Percentiles rank a stretch among this genome's conserved stretches.
phyloP scores from a whole-genome alignment of 2,329 filamentous ascomycete genomes.

The Samsoniella hepiali region DNA sequence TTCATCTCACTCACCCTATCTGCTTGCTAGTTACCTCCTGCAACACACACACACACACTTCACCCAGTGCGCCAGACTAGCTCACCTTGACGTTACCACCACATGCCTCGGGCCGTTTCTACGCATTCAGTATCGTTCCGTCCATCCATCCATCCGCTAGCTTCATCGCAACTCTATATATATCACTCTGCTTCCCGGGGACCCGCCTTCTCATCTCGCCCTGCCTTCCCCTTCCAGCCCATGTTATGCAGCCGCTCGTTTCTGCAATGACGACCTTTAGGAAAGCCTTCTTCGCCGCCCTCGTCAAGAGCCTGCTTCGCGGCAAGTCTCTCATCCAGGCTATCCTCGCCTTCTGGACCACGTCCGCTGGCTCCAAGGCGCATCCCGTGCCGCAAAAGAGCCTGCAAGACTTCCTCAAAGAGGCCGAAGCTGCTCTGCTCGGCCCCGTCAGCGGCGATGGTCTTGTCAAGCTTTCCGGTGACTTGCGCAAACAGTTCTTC shows the following conservation, averaged over 20 bases:
- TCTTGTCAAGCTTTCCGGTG: constrained; percentile 45
- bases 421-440: constrained; percentile 52
- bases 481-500: constrained; percentile 53
- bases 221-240: constrained; percentile 15
- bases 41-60: background rate
- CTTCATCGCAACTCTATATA: constrained; percentile 23
- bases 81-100: constrained; percentile 20
- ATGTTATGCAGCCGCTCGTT: constrained; percentile 50
- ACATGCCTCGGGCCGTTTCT: constrained; percentile 19
- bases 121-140: constrained; percentile 21
- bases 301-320: constrained; percentile 55
- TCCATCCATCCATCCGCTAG: constrained; percentile 18
- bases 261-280: constrained; percentile 56
- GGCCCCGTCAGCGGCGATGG: constrained; percentile 44
- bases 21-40: background rate
- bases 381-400: constrained; percentile 28
- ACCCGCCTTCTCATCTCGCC: constrained; percentile 19
- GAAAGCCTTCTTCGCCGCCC: constrained; percentile 51
- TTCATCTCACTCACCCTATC: background rate
- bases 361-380: constrained; percentile 36
- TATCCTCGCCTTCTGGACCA: constrained; percentile 53
- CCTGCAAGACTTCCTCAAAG: constrained; percentile 52
- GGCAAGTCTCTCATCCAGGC: constrained; percentile 59
- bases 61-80: constrained; percentile 9
- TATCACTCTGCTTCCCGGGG: constrained; percentile 15